phyloP scores from a whole-genome alignment of 225 moss, liverwort and hornwort genomes.

The Sphagnum contortum region DNA sequence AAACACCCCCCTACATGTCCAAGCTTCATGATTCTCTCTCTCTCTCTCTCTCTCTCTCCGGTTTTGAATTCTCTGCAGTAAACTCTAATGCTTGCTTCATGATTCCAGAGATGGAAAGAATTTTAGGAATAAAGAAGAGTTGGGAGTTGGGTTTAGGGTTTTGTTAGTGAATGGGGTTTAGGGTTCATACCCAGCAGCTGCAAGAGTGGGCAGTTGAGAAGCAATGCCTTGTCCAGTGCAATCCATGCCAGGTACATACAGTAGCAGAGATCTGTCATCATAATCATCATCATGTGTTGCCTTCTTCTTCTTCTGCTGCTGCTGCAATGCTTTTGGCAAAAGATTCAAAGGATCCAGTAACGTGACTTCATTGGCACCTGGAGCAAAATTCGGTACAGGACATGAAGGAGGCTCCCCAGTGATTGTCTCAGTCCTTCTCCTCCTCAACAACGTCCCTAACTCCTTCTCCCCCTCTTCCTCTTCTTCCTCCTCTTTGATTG shows the following conservation, averaged over 20 bases:
- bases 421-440: too few species aligned
- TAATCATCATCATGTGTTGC: neutral
- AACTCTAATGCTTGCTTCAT: too few species aligned
- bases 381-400: constrained; percentile 46
- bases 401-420: constrained; percentile 18
- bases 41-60: too few species aligned
- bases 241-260: constrained; percentile 95
- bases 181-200: constrained; percentile 44
- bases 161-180: too few species aligned
- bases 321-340: constrained; percentile 7
- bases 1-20: too few species aligned
- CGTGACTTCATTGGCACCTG: constrained; percentile 27
- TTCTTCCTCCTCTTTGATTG: too few species aligned
- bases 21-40: too few species aligned
- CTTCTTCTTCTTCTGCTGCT: too few species aligned
- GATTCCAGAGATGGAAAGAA: too few species aligned
- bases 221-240: constrained; percentile 74
- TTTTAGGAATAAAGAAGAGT: neutral
- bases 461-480: too few species aligned
- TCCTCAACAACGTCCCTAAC: too few species aligned
- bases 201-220: constrained; percentile 48
- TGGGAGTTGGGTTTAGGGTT: neutral
- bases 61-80: too few species aligned
- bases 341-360: constrained; percentile 37
- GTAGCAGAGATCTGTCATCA: constrained; percentile 33